Evolutionary conservation across 495 filamentous ascomycete species (phyloP), one percentile per base, ranked within the genome.

Genomic region (Lasiosphaeriaceae sp.): DNA sequence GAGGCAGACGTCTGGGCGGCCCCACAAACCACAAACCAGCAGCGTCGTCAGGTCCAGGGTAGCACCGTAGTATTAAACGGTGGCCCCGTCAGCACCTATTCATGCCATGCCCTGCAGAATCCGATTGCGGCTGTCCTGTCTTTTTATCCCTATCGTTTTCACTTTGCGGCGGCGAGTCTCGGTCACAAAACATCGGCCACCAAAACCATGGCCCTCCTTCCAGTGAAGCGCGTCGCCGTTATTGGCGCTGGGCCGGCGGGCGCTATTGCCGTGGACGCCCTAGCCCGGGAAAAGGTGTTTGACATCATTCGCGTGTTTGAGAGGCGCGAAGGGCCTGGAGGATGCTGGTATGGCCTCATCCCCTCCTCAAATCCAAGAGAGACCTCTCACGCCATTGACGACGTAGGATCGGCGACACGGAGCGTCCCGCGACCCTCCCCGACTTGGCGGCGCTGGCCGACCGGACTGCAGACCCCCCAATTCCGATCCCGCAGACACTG

Each of bases 181-280:
- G 26, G 26, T 3, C 26, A 31, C 26, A 31, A 9, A 31, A 31
- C 26, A 31, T 31, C 26, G 9, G 26, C 26, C 3, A 31, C 26
- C 26, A 31, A 21, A 12, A 35, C 11, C 39, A 54, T 61, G 54
- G 44, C 17, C 2, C 14, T n/a, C 12, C 31, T 44, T 21, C 22
- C 48, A 23, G 35, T 77, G 23, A 83, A 80, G 63, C 72, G 76
- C 20, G 74, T 85, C 11, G 83, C 83, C 19, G 74, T 86, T 4
- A 83, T 86, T 56, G 82, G 83, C 11, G 74, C 80, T 1, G 82
- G 83, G 2, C 83, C 83, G 11, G 71, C 81, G 0, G 83, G 83
- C 11, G 82, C 81, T 50, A 84, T 85, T 63, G 66, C 82, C 0
- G 70, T 83, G 3, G 80, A 85, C 72, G 81, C 83, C 0, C 63